These are phyloP conservation scores for Volvox carteri DNA, from an alignment of 163 green algal species.

Conservation along the genomic window DNA sequence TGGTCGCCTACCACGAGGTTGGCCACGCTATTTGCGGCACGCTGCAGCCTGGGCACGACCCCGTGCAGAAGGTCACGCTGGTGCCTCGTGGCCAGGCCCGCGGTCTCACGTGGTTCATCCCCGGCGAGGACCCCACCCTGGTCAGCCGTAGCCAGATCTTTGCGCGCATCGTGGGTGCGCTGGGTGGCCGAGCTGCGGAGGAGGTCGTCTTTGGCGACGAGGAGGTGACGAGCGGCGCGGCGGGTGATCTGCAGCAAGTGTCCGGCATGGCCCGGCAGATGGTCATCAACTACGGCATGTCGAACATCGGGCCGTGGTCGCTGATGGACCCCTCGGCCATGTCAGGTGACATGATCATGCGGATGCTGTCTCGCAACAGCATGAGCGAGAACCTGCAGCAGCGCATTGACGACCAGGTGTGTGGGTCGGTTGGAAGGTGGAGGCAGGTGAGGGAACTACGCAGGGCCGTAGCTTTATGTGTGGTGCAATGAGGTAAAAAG, in stretches of 20 bases:
- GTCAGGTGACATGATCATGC: conserved; percentile 92
- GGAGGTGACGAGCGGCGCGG: conserved; percentile 95
- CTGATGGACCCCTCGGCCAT: conserved; percentile 92
- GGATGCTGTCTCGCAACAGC: conserved; percentile 97
- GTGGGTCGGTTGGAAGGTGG: conserved; percentile 56
- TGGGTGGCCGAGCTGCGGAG: conserved; percentile 97
- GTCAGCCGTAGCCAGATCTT: conserved; percentile 98
- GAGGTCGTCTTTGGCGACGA: conserved; percentile 95
- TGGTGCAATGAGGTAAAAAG: too few species aligned
- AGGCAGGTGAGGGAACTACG: too few species aligned
- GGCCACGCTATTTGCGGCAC: conserved; percentile 97
- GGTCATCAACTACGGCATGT: conserved; percentile 99
- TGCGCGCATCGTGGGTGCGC: conserved; percentile 93
- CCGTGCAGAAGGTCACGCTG: conserved; percentile 98
- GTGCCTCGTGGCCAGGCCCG: conserved; percentile 95
- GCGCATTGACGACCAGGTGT: conserved; percentile 92
- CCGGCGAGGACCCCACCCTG: conserved; percentile 96
- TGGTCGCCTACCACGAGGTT: conserved; percentile 99
- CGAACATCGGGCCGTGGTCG: conserved; percentile 95
- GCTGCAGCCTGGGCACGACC: conserved; percentile 94
- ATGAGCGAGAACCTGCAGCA: conserved; percentile 95
- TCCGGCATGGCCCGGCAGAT: conserved; percentile 96
- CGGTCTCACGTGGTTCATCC: conserved; percentile 98
- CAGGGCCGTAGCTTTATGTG: too few species aligned
- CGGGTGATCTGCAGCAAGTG: conserved; percentile 94